Base-by-base conservation (phyloP, 2,329 filamentous ascomycete species). In the Waltergamsia citrina region DNA sequence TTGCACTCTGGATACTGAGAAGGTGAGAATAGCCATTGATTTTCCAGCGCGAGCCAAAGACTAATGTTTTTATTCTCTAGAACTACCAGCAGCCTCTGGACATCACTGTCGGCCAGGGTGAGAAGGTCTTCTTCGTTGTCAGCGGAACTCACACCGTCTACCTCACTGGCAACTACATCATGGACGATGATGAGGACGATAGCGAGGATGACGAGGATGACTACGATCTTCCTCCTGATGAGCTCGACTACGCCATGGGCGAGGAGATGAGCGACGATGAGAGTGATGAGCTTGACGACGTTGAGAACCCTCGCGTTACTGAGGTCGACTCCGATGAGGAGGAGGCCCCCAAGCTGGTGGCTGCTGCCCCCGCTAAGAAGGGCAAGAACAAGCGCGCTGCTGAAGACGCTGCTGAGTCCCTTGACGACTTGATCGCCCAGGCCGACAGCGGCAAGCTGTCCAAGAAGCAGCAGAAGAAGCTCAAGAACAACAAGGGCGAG, bases 401-500 rank as follows among this genome's bases (percentile, higher is more conserved):
- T 30, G 85, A 86, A 50, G 78, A 81, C 35, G 72, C 60, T 25
- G 76, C 60, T 26, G 76, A 81, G 55, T 71, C 68, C 41, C 80
- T 95, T 18, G 88, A 95, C 49, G 84, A 85, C 44, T 63, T 94
- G 59, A 93, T 95, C 52, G 73, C 79, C 59, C 90, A 92, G 39
- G 57, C 73, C 42, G 81, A 87, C 44, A 81, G 87, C 48, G 56
- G 71, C 46, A 88, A 88, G 68, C 72, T 87, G 43, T 88, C 79
- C 74, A 95, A 95, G 75, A 95, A 94, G 71, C 85, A 96, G 62
- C 74, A 83, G 51, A 96, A 98, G 81, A 95, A 95, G 74, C 74
- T 90, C 44, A 94, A 94, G 79, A 95, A 94, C 74, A 96, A 96
- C 72, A 85, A 94, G 58, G 92, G 90, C 46, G 83, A 95, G 56